Base-by-base conservation (phyloP, 352 stramenopile genomes). In the Pilasporangium apinafurcum region DNA sequence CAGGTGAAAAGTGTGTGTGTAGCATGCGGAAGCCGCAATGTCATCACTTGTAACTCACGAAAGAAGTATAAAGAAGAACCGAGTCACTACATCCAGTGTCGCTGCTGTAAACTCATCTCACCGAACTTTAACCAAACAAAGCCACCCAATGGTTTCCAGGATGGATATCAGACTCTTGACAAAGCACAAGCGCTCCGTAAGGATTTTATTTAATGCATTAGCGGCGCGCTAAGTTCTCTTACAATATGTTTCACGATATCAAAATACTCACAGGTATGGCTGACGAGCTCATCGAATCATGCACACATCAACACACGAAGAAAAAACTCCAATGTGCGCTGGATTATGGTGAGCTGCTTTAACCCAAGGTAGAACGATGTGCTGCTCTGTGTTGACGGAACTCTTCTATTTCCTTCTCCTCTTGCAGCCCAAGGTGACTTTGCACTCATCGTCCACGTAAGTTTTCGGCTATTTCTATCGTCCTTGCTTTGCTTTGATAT, bases 211-310 rank as follows among this genome's bases (percentile, higher is more conserved):
- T n/a, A n/a, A n/a, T n/a, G n/a, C n/a, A n/a, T n/a, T n/a, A n/a
- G n/a, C n/a, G n/a, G n/a, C n/a, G n/a, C n/a, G n/a, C n/a, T n/a
- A n/a, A n/a, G n/a, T n/a, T n/a, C n/a, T n/a, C n/a, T n/a, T n/a
- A n/a, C n/a, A n/a, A n/a, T n/a, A n/a, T n/a, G n/a, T n/a, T n/a
- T n/a, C n/a, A n/a, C n/a, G n/a, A n/a, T n/a, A n/a, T n/a, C n/a
- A n/a, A n/a, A n/a, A n/a, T n/a, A n/a, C n/a, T n/a, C n/a, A 8
- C 22, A 82, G 72, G 36, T 32, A 72, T 85, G 65, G 44, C 53
- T 8, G 69, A 79, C 29, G 64, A 69, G 38, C 43, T 85, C 9
- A 37, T 85, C 16, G 55, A 74, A 16, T 66, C 67, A 14, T 63
- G 78, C 46, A 61, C 59, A 1, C 67, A 75, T 18, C 59, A 76